Evolutionary conservation across 2,329 filamentous ascomycete species (phyloP), one percentile per base, ranked within the genome.

Genomic region (Mollisia scopiformis): DNA sequence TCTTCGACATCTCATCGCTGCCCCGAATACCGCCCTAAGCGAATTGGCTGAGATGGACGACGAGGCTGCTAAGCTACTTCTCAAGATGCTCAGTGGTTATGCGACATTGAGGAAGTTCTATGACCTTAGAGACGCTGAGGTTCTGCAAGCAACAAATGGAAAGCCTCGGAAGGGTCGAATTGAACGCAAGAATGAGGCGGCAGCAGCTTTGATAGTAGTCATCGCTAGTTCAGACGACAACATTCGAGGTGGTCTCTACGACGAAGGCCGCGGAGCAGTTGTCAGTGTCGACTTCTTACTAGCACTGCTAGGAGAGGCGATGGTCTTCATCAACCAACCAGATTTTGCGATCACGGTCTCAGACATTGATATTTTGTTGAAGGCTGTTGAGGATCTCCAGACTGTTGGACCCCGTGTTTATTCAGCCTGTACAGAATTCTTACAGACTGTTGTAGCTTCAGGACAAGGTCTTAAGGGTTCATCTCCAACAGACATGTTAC

Each of bases 101-200:
- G 94, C 93, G 23, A 96, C 93, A 0, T 81, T 98, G 21, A 90
- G 94, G 35, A 89, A 88, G 67, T 97, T 94, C 78, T 98, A 96
- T 75, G 89, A 93, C 64, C 83, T 93, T n/a, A 87, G 94, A 52
- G 94, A 98, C 71, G 84, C 86, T 69, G 80, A 82, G n/a, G 65
- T 82, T 4, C 64, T 75, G 5, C 63, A 76, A 10, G 6, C 21
- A 7, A 62, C 70, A 47, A 72, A 76, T 25, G 75, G 73, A 28
- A 68, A 75, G 57, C 75, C 79, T 6, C 75, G 62, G 23, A 57
- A 62, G 23, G 60, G 65, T 5, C 82, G 87, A 0, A 77, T 88
- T 23, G 80, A 84, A 13, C 80, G 88, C 21, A 90, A 88, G 66
- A 85, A 86, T 57, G 86, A 89, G 66, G 88, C 93, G 5, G 91